Conservation (phyloP, 345 rosid species). For the Citropsis articulata region DNA sequence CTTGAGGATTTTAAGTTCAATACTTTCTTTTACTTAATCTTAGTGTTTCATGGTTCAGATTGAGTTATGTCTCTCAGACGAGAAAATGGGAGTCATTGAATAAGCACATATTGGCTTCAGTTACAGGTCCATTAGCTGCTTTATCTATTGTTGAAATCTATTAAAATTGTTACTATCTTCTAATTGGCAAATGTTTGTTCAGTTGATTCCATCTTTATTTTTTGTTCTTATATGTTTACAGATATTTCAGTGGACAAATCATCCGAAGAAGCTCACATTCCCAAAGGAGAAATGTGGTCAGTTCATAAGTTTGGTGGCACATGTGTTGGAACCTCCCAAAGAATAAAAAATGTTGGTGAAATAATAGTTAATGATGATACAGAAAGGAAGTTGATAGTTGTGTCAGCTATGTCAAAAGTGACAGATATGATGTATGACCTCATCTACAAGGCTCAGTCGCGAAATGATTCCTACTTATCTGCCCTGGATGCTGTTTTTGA, state of each 20-base stretch:
- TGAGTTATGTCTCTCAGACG: constrained; percentile 24
- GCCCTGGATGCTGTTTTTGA: constrained; percentile 76
- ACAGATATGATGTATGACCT: constrained; percentile 99
- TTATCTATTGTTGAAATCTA: neutral
- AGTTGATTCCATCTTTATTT: neutral
- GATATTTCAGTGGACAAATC: constrained; percentile 49
- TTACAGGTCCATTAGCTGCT: constrained; percentile 44
- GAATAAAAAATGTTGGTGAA: too few species aligned
- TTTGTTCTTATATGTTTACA: constrained; percentile 21
- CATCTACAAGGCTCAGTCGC: constrained; percentile 73
- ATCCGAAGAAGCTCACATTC: constrained; percentile 45
- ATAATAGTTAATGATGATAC: too few species aligned
- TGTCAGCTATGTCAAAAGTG: constrained; percentile 97
- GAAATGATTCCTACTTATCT: constrained; percentile 76
- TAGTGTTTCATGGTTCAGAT: constrained; percentile 25
- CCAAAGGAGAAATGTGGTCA: constrained; percentile 77
- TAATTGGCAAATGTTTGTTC: neutral
- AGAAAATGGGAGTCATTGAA: constrained; percentile 36
- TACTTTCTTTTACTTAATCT: neutral
- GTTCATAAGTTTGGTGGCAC: constrained; percentile 99
- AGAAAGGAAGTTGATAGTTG: constrained; percentile 61
- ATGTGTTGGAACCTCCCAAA: constrained; percentile 75
- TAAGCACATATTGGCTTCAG: constrained; percentile 36
- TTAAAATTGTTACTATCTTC: neutral
- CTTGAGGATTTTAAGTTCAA: neutral